Percentiles rank a stretch among this genome's conserved stretches.
Evolutionary conservation across 75 land plant genomes (phyloP).

Genomic region (Azolla pinnata): DNA sequence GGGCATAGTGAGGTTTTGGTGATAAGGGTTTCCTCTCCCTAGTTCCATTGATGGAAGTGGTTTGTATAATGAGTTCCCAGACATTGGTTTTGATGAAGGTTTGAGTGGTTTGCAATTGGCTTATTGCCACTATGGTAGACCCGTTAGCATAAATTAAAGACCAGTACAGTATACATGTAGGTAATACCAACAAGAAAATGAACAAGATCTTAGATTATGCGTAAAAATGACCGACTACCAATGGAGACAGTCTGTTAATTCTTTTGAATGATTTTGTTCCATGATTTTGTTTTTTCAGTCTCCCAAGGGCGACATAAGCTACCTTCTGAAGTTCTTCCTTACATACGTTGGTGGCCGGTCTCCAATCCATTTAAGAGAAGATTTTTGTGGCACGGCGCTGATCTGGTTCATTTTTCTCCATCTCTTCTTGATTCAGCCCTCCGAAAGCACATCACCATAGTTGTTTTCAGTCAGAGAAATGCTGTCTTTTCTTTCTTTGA

Average conservation of each 20-base stretch:
- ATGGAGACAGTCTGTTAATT: neutral
- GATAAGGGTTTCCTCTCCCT: too few relatives aligned
- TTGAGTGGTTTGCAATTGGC: too few relatives aligned
- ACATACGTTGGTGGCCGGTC: slow-evolving; percentile 70
- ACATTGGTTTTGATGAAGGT: too few relatives aligned
- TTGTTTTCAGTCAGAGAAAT: too few relatives aligned
- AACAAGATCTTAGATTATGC: neutral
- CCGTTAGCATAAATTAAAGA: neutral
- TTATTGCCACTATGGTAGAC: too few relatives aligned
- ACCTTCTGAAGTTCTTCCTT: slow-evolving; percentile 76
- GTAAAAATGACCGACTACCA: neutral
- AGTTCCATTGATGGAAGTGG: too few relatives aligned
- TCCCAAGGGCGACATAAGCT: slow-evolving; percentile 88
- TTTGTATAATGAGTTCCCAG: too few relatives aligned
- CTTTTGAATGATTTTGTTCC: slow-evolving; percentile 3
- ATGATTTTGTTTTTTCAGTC: slow-evolving; percentile 37
- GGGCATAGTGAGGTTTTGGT: neutral
- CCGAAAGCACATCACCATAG: too few relatives aligned
- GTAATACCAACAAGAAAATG: too few relatives aligned
- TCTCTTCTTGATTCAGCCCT: neutral
- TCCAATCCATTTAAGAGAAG: slow-evolving; percentile 79
- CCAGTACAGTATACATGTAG: neutral
- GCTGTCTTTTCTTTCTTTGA: too few relatives aligned
- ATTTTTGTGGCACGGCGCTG: slow-evolving; percentile 85
- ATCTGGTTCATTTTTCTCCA: slow-evolving; percentile 38